Base-by-base conservation (phyloP, 306 rosid species). In the Fagus sylvatica region DNA sequence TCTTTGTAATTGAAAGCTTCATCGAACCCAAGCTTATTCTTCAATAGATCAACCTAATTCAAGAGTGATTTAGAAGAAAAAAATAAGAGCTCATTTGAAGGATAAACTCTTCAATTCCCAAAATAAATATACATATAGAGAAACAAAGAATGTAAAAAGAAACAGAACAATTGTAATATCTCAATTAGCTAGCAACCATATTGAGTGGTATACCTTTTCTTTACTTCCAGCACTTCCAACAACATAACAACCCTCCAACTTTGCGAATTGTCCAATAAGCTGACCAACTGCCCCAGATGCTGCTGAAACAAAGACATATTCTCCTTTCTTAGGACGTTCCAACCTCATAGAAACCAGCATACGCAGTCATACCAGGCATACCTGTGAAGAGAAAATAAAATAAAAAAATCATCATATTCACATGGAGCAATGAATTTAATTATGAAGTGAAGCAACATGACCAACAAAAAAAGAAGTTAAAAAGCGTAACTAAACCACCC, bases 1-100 rank as follows among this genome's bases (percentile, higher is more conserved):
- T 79, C 82, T 55, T 43, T 71, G 71, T 79, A 72, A 42, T 79
- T 79, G 37, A 79, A 71, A 60, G 53, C 82, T 3, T 72, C 73
- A 4, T 79, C 17, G 1, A 72, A 79, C 1, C 82, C 82, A 11
- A 79, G 55, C 49, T 72, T 62, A 42, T 51, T 72, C 73, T 71
- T 79, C 72, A 79, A 40, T 30, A 79, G 28, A 51, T 72, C 77
- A 37, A 79, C 60, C 77, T 79, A 10, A 53, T 22, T n/a, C n/a
- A n/a, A n/a, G n/a, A n/a, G n/a, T n/a, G n/a, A n/a, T n/a, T 2
- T 16, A 33, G 16, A 30, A 32, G n/a, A n/a, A 61, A 9, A 60
- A 32, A 30, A 28, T 7, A 57, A 57, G 36, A 57, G 51, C 40
- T 69, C 19, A 7, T 12, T 56, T 56, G 30, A 56, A 56, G 15